Percentiles rank a stretch among this genome's conserved stretches.
Evolutionary conservation across 202 grass and related monocot genomes (phyloP).

Genomic region (Musa balbisiana): DNA sequence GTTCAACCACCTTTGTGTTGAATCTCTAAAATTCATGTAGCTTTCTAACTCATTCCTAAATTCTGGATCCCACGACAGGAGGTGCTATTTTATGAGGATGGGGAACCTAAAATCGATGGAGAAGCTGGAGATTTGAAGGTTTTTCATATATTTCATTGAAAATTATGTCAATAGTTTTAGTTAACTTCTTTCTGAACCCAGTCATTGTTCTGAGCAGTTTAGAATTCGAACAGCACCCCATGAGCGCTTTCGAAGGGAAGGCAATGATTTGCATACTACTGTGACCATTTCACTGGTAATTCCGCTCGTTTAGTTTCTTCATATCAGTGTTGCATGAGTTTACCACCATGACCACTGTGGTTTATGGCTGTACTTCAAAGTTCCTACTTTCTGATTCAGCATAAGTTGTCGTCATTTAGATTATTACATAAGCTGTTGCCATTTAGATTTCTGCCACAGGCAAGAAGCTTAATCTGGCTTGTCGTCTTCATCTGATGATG

Average conservation of each 20-base stretch:
- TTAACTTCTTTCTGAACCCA: constrained; percentile 21
- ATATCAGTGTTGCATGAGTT: not conserved
- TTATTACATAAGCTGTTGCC: not conserved
- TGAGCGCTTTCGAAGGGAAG: constrained; percentile 73
- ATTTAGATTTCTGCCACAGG: not conserved
- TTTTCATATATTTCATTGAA: not conserved
- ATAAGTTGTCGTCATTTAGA: not conserved
- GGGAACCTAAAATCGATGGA: constrained; percentile 93
- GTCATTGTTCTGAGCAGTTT: constrained; percentile 54
- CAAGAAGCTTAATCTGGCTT: not conserved
- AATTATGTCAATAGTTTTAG: not conserved
- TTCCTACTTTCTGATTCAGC: not conserved
- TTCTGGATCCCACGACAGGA: constrained; percentile 30
- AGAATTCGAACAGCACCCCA: constrained; percentile 78
- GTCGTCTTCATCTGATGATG: too few species aligned
- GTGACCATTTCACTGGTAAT: constrained; percentile 78
- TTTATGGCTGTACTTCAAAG: not conserved
- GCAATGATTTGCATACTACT: constrained; percentile 76
- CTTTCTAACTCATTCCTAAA: not conserved
- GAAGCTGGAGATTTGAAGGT: constrained; percentile 98
- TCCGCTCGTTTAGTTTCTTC: not conserved
- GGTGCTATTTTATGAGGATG: constrained; percentile 90
- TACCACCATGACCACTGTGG: not conserved
- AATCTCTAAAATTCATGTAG: not conserved
- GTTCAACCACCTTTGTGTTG: not conserved